Evolutionary conservation across 345 rosid genomes (phyloP), one percentile per base, ranked within the genome.

Genomic region (Aquilaria malaccensis): DNA sequence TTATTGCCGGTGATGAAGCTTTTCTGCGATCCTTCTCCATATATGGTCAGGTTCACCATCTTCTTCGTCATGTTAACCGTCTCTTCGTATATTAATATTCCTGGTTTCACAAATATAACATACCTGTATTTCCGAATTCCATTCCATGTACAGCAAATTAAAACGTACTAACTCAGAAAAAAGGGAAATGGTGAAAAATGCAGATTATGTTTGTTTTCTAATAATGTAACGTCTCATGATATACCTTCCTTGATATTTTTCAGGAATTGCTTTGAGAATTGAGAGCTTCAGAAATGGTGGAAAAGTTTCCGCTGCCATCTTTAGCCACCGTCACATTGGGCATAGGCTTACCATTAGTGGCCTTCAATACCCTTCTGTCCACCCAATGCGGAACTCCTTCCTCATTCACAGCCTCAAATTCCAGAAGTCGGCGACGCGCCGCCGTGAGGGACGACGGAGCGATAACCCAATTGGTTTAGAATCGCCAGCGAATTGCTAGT

Each of bases 21-120:
- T 81, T 88, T 91, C 58, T 81, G 85, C n/a, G 94, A 86, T 60
- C 98, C 98, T 55, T 87, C 97, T 13, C 97, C 97, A 30, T 69
- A 76, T 67, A 90, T 75, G 46, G 90, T 83, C 22, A 87, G 55
- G 55, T 87, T 90, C 1, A 47, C 74, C 78, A 75, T 85, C 53
- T 70, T 71, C 72, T 80, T 83, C 2, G 76, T 65, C 43, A 91
- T 70, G 6, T 43, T 70, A 51, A 88, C 94, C 7, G 47, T 57
- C 72, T 91, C 96, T 0, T 84, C 88, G 55, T 86, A 91, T 49
- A 22, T 22, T 22, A 22, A 22, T 22, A 80, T 14, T 59, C 98
- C 98, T 54, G 53, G 67, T 66, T 86, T 86, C 56, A 91, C 76
- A 59, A 77, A 88, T 63, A 91, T 88, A 55, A 88, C 64, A 53